phyloP scores from a whole-genome alignment of 2,329 filamentous ascomycete species.

The Trichophyton mentagrophytes region DNA sequence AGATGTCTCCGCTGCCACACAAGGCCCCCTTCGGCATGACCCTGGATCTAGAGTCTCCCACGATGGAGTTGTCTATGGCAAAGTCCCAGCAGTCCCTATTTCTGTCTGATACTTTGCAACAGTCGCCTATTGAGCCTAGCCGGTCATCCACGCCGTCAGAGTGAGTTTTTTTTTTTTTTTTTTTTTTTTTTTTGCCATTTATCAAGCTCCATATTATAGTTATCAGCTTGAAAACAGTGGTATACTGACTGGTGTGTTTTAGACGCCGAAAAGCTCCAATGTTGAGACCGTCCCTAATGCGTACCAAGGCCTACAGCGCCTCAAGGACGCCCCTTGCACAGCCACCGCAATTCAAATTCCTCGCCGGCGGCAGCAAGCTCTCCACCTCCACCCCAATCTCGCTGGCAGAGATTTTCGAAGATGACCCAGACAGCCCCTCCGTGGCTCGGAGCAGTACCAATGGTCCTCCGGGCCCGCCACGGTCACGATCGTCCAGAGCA shows the following conservation, averaged over 20 bases:
- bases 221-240: too few relatives aligned
- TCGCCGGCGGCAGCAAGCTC: constrained; percentile 41
- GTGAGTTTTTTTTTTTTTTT: too few relatives aligned
- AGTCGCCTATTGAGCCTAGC: constrained; percentile 25
- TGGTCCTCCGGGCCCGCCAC: constrained; percentile 46
- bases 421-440: constrained; percentile 47
- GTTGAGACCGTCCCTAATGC: constrained; percentile 60
- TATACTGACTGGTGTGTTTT: too few relatives aligned
- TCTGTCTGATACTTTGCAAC: constrained; percentile 28
- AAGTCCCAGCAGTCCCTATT: constrained; percentile 26
- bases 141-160: constrained; percentile 20
- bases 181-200: too few relatives aligned
- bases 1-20: constrained; percentile 84
- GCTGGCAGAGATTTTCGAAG: constrained; percentile 66
- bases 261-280: constrained; percentile 57
- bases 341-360: constrained; percentile 61
- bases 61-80: constrained; percentile 43
- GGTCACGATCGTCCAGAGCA: constrained; percentile 47
- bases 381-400: constrained; percentile 50
- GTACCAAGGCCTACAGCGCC: constrained; percentile 61
- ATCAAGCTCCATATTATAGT: too few relatives aligned
- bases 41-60: constrained; percentile 56
- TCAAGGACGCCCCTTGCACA: constrained; percentile 48
- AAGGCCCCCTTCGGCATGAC: constrained; percentile 56
- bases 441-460: constrained; percentile 43